Evolutionary conservation across 2,329 filamentous ascomycete species (phyloP).

Genomic region (Fusarium siculi): DNA sequence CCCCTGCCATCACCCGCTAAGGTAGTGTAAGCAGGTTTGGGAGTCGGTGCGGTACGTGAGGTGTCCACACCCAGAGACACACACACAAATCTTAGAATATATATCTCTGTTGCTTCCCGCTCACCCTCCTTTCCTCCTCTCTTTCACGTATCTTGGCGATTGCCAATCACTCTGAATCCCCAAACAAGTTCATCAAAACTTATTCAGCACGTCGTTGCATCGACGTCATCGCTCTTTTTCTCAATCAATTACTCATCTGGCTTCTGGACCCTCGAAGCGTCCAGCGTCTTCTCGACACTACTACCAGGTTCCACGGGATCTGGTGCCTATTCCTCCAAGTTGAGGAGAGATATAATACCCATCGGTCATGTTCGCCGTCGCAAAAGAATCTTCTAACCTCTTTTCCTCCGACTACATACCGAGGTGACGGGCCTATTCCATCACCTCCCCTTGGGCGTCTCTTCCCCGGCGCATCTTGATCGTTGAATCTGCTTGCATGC

Average conservation of each 20-base stretch:
- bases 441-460: conserved; percentile 60
- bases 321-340: conserved; percentile 45
- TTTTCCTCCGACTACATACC: conserved; percentile 70
- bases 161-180: conserved; percentile 50
- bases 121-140: conserved; percentile 43
- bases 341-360: conserved; percentile 50
- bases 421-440: conserved; percentile 66
- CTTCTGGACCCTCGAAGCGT: conserved; percentile 43
- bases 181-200: conserved; percentile 26
- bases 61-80: conserved; percentile 27
- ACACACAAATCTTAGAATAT: conserved; percentile 47
- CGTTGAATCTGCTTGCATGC: conserved; percentile 40
- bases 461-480: conserved; percentile 39
- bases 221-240: conserved; percentile 46
- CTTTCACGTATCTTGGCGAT: conserved; percentile 50
- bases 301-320: conserved; percentile 45
- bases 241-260: conserved; percentile 7
- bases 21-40: conserved; percentile 37
- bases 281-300: conserved; percentile 45
- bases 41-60: conserved; percentile 27
- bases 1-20: conserved; percentile 34
- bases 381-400: conserved; percentile 64
- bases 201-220: conserved; percentile 39
- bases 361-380: conserved; percentile 66
- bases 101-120: conserved; percentile 48